Evolutionary conservation across 2,329 filamentous ascomycete species (phyloP), one percentile per base, ranked within the genome.

Genomic region (Cercospora zeina): DNA sequence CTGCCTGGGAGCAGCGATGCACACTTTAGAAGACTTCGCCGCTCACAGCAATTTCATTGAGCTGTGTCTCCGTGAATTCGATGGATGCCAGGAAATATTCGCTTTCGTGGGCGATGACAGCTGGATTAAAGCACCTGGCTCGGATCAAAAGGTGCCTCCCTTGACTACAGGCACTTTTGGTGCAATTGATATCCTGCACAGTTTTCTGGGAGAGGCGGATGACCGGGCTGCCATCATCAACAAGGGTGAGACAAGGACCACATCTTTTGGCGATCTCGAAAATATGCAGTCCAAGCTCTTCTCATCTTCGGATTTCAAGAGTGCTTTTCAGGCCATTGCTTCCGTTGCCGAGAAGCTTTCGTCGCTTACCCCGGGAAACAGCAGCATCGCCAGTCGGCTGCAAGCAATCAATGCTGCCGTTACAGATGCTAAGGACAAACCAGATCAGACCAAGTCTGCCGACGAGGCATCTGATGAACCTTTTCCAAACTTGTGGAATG

Each of bases 1-100:
- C 62, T 91, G 88, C 64, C 80, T 93, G 0, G 89, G 89, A 0
- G 89, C 92, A 74, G 86, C 87, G 2, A 80, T 92, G 24, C 89
- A 93, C 75, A 90, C 87, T 50, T 82, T 93, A 72, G 89, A 93
- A 83, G 93, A 95, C 54, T 82, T 80, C 56, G 75, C 79, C 6
- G 80, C 80, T 0, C 80, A 82, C 62, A 80, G 78, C 45, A 82
- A 82, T 66, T 82, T 80, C 59, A 75, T 77, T 2, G 80, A 82
- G 65, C 77, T 82, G n/a, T 79, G 77, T n/a, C 68, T 82, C 60
- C 49, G 16, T 33, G 30, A 53, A 3, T 16, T 53, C n/a, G 49
- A 53, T 33, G 49, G 49, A 53, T 53, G 49, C n/a, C 68, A 70
- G 8, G 73, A 76, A 4, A 76, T 82, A 2, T 82, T 82, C 57